Percentiles rank a stretch among this genome's conserved stretches.
Evolutionary conservation across 2,329 filamentous ascomycete genomes (phyloP).

Genomic region (Diaporthe ampelina): DNA sequence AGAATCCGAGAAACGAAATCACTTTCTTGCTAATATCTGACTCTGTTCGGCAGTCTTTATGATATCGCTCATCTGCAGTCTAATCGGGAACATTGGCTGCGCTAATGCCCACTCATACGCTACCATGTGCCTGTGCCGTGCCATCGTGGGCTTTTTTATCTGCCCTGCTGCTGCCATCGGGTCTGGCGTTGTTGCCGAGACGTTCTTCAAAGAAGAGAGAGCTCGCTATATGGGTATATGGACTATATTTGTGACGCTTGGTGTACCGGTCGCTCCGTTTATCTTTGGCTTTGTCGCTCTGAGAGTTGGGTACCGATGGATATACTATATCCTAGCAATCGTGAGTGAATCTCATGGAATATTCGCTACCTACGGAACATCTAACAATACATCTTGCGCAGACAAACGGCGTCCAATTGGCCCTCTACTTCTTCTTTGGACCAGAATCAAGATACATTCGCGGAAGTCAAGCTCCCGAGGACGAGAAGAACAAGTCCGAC

Average conservation of each 20-base stretch:
- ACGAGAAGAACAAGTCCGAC: slow-evolving; percentile 50
- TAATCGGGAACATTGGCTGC: slow-evolving; percentile 67
- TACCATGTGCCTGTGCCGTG: slow-evolving; percentile 64
- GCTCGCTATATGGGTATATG: slow-evolving; percentile 70
- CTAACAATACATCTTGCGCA: slow-evolving; percentile 43
- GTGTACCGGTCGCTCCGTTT: slow-evolving; percentile 50
- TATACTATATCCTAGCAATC: slow-evolving; percentile 70
- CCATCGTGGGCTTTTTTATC: slow-evolving; percentile 69
- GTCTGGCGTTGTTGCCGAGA: slow-evolving; percentile 70
- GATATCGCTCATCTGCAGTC: slow-evolving; percentile 61
- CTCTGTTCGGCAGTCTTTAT: slow-evolving; percentile 53
- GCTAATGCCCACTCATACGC: slow-evolving; percentile 63
- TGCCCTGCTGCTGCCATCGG: slow-evolving; percentile 65
- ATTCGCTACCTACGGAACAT: not conserved
- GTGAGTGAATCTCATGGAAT: slow-evolving; percentile 49
- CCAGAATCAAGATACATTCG: slow-evolving; percentile 69
- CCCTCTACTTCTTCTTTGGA: slow-evolving; percentile 68
- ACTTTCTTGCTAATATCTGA: not conserved
- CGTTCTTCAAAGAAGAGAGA: slow-evolving; percentile 68
- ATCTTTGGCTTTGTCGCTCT: slow-evolving; percentile 62
- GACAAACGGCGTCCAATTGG: slow-evolving; percentile 69
- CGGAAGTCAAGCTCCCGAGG: slow-evolving; percentile 45
- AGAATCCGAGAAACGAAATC: not conserved
- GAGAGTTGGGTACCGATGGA: slow-evolving; percentile 69
- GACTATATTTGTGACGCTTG: slow-evolving; percentile 56